Evolutionary conservation across 2,329 filamentous ascomycete genomes (phyloP).

Genomic region (Neodidymelliopsis sp.): DNA sequence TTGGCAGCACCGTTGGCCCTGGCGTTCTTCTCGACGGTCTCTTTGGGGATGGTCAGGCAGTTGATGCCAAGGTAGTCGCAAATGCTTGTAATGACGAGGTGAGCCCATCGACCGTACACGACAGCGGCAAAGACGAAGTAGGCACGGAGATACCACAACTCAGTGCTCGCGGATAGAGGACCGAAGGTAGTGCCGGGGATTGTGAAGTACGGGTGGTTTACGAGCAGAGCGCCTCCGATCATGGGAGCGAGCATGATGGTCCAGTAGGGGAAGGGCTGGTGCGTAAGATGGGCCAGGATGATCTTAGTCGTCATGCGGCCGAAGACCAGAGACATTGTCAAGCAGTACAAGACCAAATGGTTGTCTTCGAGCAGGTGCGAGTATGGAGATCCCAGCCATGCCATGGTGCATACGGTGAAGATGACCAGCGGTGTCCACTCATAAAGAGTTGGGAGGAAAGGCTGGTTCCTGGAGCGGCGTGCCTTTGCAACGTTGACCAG

Average conservation of each 20-base stretch:
- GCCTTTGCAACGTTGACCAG: constrained; percentile 84
- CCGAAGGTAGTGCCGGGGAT: constrained; percentile 57
- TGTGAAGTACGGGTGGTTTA: constrained; percentile 77
- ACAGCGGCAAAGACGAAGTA: constrained; percentile 84
- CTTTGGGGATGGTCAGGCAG: constrained; percentile 78
- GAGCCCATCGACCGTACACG: constrained; percentile 94
- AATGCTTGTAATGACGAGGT: constrained; percentile 87
- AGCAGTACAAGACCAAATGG: constrained; percentile 88
- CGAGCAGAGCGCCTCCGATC: constrained; percentile 81
- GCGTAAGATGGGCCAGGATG: constrained; percentile 92
- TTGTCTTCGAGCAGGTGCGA: constrained; percentile 83
- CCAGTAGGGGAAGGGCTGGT: constrained; percentile 96
- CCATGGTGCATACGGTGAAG: constrained; percentile 75
- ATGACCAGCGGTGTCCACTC: constrained; percentile 93
- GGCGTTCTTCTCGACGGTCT: constrained; percentile 35
- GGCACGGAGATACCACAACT: constrained; percentile 81
- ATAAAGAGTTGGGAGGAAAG: constrained; percentile 82
- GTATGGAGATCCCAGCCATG: constrained; percentile 91
- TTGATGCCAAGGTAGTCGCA: constrained; percentile 93
- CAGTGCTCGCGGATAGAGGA: constrained; percentile 68
- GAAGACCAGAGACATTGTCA: constrained; percentile 96
- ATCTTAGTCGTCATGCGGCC: constrained; percentile 99
- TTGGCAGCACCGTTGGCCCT: constrained; percentile 40
- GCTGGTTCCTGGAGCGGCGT: constrained; percentile 73
- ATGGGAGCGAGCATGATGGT: constrained; percentile 89